These are phyloP conservation scores for Sporodiniella umbellata DNA, from an alignment of 371 early-diverging fungal species.

Conservation along the genomic window DNA sequence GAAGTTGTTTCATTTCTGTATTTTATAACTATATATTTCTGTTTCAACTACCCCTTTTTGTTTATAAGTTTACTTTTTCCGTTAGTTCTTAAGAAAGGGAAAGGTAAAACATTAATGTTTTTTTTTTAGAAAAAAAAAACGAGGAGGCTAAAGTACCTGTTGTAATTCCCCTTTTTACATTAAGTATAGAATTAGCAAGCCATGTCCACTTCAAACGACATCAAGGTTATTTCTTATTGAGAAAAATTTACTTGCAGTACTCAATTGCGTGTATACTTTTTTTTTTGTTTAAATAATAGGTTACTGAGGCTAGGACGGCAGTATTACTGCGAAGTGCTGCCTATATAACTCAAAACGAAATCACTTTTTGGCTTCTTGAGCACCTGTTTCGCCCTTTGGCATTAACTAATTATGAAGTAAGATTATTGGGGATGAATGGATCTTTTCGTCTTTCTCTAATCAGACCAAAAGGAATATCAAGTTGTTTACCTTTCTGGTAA, in stretches of 20 bases:
- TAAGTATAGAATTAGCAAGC: background rate
- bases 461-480: constrained; percentile 14
- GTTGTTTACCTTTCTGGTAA: constrained; percentile 11
- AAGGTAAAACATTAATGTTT: too few relatives aligned
- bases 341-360: constrained; percentile 10
- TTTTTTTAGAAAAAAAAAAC: background rate
- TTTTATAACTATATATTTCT: too few relatives aligned
- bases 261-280: too few relatives aligned
- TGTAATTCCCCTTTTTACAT: too few relatives aligned
- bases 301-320: constrained; percentile 20
- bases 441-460: background rate
- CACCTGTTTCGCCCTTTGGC: constrained; percentile 21
- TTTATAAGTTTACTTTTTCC: background rate
- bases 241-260: too few relatives aligned
- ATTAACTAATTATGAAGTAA: constrained; percentile 17
- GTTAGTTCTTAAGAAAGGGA: too few relatives aligned
- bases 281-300: background rate
- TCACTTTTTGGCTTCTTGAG: constrained; percentile 20
- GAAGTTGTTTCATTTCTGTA: too few relatives aligned
- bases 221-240: background rate
- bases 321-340: constrained; percentile 10
- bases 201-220: background rate
- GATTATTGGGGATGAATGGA: background rate
- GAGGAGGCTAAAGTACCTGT: background rate
- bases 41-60: too few relatives aligned